Percentiles rank a stretch among this genome's conserved stretches.
These are phyloP conservation scores for Phytophthora idaei DNA, from an alignment of 352 stramenopile genomes.

Conservation along the genomic window DNA sequence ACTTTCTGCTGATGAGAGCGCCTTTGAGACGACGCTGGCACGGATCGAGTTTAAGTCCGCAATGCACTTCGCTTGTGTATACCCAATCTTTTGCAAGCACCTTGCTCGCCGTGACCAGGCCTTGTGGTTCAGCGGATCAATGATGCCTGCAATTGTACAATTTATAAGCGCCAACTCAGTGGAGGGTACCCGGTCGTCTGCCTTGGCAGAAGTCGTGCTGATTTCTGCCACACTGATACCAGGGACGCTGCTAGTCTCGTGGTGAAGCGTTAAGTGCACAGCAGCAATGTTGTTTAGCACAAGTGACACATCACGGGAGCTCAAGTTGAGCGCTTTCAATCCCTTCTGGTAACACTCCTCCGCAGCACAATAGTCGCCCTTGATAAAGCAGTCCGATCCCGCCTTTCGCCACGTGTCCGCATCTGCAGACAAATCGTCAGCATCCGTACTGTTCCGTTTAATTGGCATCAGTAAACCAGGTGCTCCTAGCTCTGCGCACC, in stretches of 20 bases:
- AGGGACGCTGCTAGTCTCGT: not conserved
- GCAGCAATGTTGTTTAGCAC: constrained; percentile 1
- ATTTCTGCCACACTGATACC: not conserved
- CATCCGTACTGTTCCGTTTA: not conserved
- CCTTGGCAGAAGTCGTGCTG: not conserved
- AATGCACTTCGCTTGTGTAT: constrained; percentile 5
- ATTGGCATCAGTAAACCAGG: not conserved
- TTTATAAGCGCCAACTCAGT: constrained; percentile 21
- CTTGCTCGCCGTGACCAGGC: constrained; percentile 29
- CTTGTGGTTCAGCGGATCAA: constrained; percentile 35
- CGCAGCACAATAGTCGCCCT: not conserved
- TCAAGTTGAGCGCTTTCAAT: not conserved
- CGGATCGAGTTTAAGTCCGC: constrained; percentile 12
- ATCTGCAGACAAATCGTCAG: constrained; percentile 1
- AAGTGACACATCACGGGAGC: not conserved
- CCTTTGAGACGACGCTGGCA: constrained; percentile 1
- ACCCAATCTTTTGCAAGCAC: constrained; percentile 25
- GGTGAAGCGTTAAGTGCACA: not conserved
- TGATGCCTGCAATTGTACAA: constrained; percentile 31
- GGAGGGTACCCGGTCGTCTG: not conserved
- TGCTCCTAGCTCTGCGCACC: not conserved
- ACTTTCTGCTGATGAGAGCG: not conserved
- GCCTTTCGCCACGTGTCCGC: not conserved
- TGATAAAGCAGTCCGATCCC: not conserved
- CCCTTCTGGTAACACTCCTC: constrained; percentile 1